Percentiles rank a stretch among this genome's conserved stretches.
phyloP scores from a whole-genome alignment of 176 grass and related monocot genomes.

The Tillandsia fasciculata region DNA sequence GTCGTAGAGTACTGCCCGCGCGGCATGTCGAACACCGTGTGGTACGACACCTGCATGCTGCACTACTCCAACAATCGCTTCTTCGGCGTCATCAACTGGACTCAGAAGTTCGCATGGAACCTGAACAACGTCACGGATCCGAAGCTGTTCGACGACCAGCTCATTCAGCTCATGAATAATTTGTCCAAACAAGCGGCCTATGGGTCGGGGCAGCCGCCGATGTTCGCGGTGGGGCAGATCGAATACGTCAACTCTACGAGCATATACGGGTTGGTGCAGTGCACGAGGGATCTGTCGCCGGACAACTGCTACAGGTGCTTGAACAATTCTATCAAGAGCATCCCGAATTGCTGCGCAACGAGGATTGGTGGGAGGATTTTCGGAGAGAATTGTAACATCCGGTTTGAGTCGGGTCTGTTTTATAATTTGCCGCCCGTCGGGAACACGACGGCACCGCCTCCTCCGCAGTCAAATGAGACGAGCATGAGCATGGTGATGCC shows the following conservation, averaged over 20 bases:
- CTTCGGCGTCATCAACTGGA: background rate
- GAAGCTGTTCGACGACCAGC: background rate
- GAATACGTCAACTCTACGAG: background rate
- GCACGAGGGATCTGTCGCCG: conserved; percentile 27
- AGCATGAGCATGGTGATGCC: background rate
- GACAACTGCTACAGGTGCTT: conserved; percentile 28
- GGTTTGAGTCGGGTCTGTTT: background rate
- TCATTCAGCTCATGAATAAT: conserved; percentile 24
- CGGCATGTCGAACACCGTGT: background rate
- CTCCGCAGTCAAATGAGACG: no score
- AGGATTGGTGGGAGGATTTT: background rate
- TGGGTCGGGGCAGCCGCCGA: background rate
- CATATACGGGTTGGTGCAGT: conserved; percentile 44
- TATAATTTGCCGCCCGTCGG: background rate
- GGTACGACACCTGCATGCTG: conserved; percentile 22
- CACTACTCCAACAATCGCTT: conserved; percentile 25
- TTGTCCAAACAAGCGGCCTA: conserved; percentile 3
- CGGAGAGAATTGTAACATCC: background rate
- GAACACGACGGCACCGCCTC: background rate
- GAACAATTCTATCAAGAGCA: accelerated
- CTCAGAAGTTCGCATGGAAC: accelerated
- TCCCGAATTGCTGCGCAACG: conserved; percentile 3
- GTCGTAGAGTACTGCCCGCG: conserved; percentile 6
- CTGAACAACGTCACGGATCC: background rate
- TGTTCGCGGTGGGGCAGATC: conserved; percentile 5